Base-by-base conservation (phyloP, 2,329 filamentous ascomycete genomes). In the Alternaria solani region DNA sequence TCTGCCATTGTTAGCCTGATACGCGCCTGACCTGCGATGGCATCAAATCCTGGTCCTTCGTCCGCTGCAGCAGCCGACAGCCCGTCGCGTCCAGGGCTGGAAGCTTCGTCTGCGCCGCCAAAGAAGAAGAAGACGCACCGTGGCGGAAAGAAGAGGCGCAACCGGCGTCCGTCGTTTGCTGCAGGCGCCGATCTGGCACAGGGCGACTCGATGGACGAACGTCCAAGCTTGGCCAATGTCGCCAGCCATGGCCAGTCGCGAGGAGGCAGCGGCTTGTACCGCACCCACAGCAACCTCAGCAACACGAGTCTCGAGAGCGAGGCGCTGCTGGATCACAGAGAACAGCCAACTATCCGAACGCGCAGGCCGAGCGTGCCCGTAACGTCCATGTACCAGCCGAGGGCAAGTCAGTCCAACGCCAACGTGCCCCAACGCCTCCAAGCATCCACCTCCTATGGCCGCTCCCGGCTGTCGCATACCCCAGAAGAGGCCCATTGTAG, bases 221-320 rank as follows among this genome's bases (percentile, higher is more conserved):
- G 80, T 39, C 79, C 78, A 48, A 79, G 73, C 62, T 72, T 80
- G 65, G 75, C 77, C 74, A 78, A 80, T 52, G 73, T 76, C 54
- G 69, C 71, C 5, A 71, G 65, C 59, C 63, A 69, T 39, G 64
- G 71, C 46, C 62, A 68, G 23, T 72, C 73, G n/a, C 72, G 79
- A 18, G 74, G 78, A 34, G 79, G 79, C 63, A 78, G 78, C 54
- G 81, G 82, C 60, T 86, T 88, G 73, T 88, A 88, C 73, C 81
- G 83, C 41, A 72, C 87, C 52, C 78, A 79, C 61, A 66, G 73
- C 47, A 92, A 91, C 74, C 75, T 89, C 64, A 98, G 94, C 80
- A 89, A 86, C 70, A 93, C 91, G 1, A 98, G 94, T 77, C 82
- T 98, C 64, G 94, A 97, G 68, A 97, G 93, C 77, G 90, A 96